A percentile compares a stretch with the other conserved stretches of the same genome.
Evolutionary conservation across 1,139 yeast species (phyloP).

Genomic region (Saccharomyces pastorianus): DNA sequence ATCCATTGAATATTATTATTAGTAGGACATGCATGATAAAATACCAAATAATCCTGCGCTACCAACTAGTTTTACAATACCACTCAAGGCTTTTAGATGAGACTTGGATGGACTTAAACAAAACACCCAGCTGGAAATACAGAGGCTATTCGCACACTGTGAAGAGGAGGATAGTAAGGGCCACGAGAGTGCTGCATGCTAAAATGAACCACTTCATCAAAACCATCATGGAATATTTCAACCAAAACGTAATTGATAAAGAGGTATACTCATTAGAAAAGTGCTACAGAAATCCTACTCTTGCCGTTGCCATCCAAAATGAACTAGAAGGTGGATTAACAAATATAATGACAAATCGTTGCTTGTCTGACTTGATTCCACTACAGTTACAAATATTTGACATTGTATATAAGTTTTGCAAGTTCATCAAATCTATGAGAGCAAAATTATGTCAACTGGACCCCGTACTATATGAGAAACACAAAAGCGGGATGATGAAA

Average conservation of each 20-base stretch:
- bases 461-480: conserved; percentile 9
- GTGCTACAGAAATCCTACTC: background rate
- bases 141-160: conserved; percentile 28
- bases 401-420: conserved; percentile 26
- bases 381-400: conserved; percentile 27
- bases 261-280: conserved; percentile 12
- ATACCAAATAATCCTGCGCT: conserved; percentile 73
- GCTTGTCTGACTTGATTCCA: conserved; percentile 19
- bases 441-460: conserved; percentile 18
- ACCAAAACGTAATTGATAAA: conserved; percentile 22
- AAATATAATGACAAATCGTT: conserved; percentile 25
- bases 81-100: conserved; percentile 52
- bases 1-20: conserved; percentile 73
- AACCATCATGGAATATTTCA: conserved; percentile 21
- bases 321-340: conserved; percentile 23
- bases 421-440: conserved; percentile 24
- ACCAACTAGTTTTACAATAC: conserved; percentile 55
- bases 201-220: conserved; percentile 27
- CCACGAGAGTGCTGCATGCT: conserved; percentile 22
- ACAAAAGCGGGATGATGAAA: background rate
- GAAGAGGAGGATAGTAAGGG: conserved; percentile 12
- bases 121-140: conserved; percentile 61
- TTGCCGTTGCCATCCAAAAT: conserved; percentile 16
- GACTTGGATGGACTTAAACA: conserved; percentile 68
- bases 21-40: conserved; percentile 66